Conservation (phyloP, 768 basidiomycete species). For the Mrakia hoshinonis region DNA sequence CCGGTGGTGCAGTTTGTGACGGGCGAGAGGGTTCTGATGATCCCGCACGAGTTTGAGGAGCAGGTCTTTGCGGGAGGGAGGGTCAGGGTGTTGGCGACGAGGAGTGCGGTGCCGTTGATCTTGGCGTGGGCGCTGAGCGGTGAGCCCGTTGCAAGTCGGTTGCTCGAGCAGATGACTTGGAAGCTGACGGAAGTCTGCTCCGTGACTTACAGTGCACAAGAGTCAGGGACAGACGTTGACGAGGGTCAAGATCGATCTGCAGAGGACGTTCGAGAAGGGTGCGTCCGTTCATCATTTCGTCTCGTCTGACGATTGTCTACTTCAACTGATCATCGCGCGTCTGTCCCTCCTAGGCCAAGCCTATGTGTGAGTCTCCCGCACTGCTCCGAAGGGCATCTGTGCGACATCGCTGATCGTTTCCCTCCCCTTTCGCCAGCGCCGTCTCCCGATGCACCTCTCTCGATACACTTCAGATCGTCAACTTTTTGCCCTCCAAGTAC, state of each 20-base stretch:
- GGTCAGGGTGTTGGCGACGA: neutral
- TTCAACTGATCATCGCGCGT: neutral
- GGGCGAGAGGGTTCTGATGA: slow-evolving; percentile 1
- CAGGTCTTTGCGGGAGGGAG: neutral
- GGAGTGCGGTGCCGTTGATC: slow-evolving; percentile 4
- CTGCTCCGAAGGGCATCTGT: neutral
- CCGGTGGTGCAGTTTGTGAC: slow-evolving; percentile 11
- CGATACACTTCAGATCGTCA: slow-evolving; percentile 21
- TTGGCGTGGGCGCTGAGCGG: slow-evolving; percentile 5
- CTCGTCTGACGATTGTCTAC: too few relatives aligned
- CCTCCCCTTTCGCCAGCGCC: neutral
- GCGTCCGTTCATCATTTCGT: neutral
- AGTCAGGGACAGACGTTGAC: slow-evolving; percentile 94
- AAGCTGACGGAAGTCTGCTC: slow-evolving; percentile 57
- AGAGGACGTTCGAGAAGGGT: slow-evolving; percentile 57
- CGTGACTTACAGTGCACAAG: slow-evolving; percentile 58
- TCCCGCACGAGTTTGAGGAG: neutral
- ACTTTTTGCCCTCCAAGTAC: slow-evolving; percentile 3
- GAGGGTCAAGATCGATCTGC: slow-evolving; percentile 86
- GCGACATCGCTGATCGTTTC: neutral
- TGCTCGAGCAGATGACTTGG: slow-evolving; percentile 66
- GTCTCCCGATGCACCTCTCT: slow-evolving; percentile 12
- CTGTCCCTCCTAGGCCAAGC: neutral
- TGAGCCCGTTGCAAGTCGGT: neutral
- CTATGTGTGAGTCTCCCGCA: slow-evolving; percentile 1